These are phyloP conservation scores for Lasiodiplodia hormozganensis DNA, from an alignment of 2,329 filamentous ascomycete species.

Conservation along the genomic window DNA sequence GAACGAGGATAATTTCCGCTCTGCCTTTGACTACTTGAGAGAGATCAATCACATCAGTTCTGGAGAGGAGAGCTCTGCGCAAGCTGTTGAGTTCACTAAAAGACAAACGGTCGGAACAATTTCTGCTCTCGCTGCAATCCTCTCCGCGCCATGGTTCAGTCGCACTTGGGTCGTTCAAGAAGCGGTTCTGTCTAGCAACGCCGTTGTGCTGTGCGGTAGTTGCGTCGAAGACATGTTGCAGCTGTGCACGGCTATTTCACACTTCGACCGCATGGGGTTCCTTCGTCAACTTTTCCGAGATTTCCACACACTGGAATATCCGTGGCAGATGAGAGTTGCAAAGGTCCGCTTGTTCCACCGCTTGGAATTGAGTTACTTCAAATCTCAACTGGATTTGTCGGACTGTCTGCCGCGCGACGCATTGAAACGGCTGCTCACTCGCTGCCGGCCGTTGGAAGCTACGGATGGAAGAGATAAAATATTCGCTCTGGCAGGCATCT, in stretches of 20 bases:
- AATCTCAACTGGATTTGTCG: background rate
- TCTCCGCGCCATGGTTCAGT: background rate
- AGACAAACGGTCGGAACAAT: background rate
- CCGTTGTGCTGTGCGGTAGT: background rate
- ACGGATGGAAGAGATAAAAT: background rate
- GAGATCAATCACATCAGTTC: background rate
- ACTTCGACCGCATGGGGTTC: background rate
- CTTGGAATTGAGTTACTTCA: background rate
- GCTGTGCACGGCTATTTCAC: background rate
- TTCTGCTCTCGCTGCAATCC: background rate
- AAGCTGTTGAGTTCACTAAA: background rate
- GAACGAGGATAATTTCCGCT: background rate
- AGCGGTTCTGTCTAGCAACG: background rate
- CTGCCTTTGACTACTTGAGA: background rate
- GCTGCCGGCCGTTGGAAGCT: background rate
- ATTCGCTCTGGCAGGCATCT: background rate
- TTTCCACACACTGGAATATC: background rate
- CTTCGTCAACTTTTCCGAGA: background rate
- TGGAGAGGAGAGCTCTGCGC: rapidly evolving
- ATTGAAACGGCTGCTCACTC: background rate
- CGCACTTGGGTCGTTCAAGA: constrained; percentile 5
- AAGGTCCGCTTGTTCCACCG: background rate
- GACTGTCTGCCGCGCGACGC: background rate
- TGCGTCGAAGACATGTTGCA: background rate
- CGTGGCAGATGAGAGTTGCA: background rate